Percentiles rank a stretch among this genome's conserved stretches.
These are phyloP conservation scores for Pythium phragmitis DNA, from an alignment of 352 stramenopile genomes.

Conservation along the genomic window DNA sequence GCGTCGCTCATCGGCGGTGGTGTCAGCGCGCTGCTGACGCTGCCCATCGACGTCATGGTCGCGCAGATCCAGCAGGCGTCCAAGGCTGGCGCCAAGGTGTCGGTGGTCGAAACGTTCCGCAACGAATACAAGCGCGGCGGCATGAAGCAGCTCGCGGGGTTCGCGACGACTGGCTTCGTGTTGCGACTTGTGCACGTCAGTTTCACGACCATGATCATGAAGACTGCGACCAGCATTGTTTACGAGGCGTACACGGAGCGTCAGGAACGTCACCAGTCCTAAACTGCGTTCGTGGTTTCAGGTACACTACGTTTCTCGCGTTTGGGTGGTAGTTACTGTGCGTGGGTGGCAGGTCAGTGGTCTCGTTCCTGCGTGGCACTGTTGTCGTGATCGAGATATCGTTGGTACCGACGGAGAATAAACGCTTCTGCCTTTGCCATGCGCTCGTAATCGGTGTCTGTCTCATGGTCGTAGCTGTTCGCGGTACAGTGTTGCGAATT, in stretches of 20 bases:
- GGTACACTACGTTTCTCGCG: not conserved
- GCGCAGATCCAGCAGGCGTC: constrained; percentile 92
- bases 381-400: constrained; percentile 39
- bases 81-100: constrained; percentile 84
- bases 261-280: constrained; percentile 24
- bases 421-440: constrained; percentile 76
- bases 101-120: constrained; percentile 69
- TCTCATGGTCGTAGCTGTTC: constrained; percentile 77
- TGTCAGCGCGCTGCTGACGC: constrained; percentile 72
- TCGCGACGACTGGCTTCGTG: constrained; percentile 83
- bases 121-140: constrained; percentile 73
- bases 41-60: constrained; percentile 93
- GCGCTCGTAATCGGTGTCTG: constrained; percentile 67
- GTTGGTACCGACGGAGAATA: constrained; percentile 53
- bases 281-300: not conserved
- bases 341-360: not conserved
- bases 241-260: constrained; percentile 74
- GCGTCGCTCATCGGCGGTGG: constrained; percentile 85
- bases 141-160: constrained; percentile 74
- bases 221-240: constrained; percentile 80
- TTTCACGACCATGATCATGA: constrained; percentile 93
- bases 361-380: not conserved
- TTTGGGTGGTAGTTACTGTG: not conserved
- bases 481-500: not conserved
- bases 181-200: constrained; percentile 67